A percentile compares a stretch with the other conserved stretches of the same genome.
These are phyloP conservation scores for Tubosaeta sp. DNA, from an alignment of 768 basidiomycete species.

Conservation along the genomic window DNA sequence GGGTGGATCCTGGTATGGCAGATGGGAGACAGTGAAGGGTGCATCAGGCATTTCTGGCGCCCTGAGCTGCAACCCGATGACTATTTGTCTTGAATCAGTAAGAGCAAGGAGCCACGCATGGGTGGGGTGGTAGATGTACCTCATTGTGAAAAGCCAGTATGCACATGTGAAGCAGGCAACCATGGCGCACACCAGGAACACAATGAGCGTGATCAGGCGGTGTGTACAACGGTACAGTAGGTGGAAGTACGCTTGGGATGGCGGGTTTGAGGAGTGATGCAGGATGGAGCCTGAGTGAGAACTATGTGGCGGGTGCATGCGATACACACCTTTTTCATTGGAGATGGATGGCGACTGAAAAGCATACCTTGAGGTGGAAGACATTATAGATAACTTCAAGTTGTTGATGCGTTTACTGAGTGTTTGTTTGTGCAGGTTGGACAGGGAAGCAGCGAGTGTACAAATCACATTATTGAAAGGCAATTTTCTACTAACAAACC, in stretches of 20 bases:
- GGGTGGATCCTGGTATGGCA: not conserved
- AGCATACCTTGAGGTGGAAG: conserved; percentile 13
- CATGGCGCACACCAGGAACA: conserved; percentile 44
- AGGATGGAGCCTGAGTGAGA: conserved; percentile 19
- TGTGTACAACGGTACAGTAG: conserved; percentile 27
- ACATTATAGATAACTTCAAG: not conserved
- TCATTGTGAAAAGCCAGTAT: conserved; percentile 61
- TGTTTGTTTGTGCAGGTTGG: conserved; percentile 18
- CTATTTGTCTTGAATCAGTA: conserved; percentile 17
- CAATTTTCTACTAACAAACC: not conserved
- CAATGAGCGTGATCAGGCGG: conserved; percentile 40
- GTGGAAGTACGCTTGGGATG: conserved; percentile 2
- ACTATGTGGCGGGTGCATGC: conserved; percentile 48
- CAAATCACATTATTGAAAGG: not conserved
- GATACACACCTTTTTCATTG: conserved; percentile 62
- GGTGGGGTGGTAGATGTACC: conserved; percentile 41
- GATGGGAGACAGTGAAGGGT: not conserved
- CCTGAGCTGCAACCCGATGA: conserved; percentile 16
- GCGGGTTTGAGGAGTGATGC: conserved; percentile 11
- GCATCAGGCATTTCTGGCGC: not conserved
- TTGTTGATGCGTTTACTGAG: not conserved
- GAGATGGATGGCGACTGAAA: conserved; percentile 59
- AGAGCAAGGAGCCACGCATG: conserved; percentile 14
- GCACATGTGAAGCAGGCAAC: conserved; percentile 54
- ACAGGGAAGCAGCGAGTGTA: no score